Base-by-base conservation (phyloP, 1,139 yeast species). In the Schwanniomyces etchellsii region DNA sequence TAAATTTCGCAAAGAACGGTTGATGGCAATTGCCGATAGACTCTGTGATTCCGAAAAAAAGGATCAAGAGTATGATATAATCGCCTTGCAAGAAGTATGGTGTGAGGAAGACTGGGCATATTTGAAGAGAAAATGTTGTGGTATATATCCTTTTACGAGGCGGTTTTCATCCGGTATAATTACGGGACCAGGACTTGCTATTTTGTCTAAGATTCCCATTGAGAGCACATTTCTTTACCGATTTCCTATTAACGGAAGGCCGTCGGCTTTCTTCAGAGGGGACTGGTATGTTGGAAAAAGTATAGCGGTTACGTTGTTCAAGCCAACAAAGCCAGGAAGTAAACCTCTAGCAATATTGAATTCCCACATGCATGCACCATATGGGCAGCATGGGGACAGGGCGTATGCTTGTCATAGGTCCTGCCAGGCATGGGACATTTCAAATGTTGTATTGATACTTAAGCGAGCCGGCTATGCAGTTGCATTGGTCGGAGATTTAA, bases 311-410 rank as follows among this genome's bases (percentile, higher is more conserved):
- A 83, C 95, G 0, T 57, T 81, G 10, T 62, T 89, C 27, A 60
- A 63, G 32, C 80, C 82, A 5, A 63, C 70, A 5, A 52, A 52
- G 14, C 47, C 58, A 2, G 65, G 68, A 11, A 52, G 64, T 3
- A 56, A 68, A 13, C 85, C 81, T 11, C 60, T 91, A 28, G 96
- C 94, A 10, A 56, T 93, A 5, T 62, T 91, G 47, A 89, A 89
- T 48, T 81, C 95, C 12, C 99, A 91, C 51, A 81, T 93, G 91
- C 99, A 91, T 58, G 98, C 99, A 2, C 98, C 99, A 0, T 91
- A 91, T 50, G 76, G 93, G 1, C 47, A 57, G 20, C 60, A 64
- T 1, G 97, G 97, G 1, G 96, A 86, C 55, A 93, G 94, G 4
- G 82, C 93, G 4, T 91, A 93, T 51, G 65, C 79, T 3, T 84